Percentiles rank a stretch among this genome's conserved stretches.
These are phyloP conservation scores for Trichomonascus vanleenenianus DNA, from an alignment of 805 yeast species.

Conservation along the genomic window DNA sequence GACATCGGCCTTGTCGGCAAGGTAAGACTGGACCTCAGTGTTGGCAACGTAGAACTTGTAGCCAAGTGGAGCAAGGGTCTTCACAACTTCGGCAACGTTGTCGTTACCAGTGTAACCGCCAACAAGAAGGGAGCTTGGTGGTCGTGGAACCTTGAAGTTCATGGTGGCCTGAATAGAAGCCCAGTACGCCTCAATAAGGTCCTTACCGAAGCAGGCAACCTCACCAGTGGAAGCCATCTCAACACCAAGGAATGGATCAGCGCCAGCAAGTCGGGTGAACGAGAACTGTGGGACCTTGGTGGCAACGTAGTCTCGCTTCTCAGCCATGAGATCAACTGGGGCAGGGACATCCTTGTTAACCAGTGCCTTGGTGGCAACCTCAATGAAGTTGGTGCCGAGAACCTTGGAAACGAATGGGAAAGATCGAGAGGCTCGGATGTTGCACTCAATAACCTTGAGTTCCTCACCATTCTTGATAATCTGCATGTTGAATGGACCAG, in stretches of 20 bases:
- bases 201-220: conserved; percentile 91
- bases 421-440: conserved; percentile 96
- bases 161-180: conserved; percentile 92
- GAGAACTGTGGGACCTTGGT: conserved; percentile 98
- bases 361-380: conserved; percentile 85
- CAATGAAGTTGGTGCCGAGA: conserved; percentile 88
- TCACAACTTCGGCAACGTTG: conserved; percentile 66
- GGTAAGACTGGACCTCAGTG: conserved; percentile 60
- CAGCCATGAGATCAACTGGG: conserved; percentile 78
- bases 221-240: conserved; percentile 99
- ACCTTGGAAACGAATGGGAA: conserved; percentile 99
- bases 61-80: conserved; percentile 61
- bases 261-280: conserved; percentile 97
- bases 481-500: conserved; percentile 99
- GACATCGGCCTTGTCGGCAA: conserved; percentile 38
- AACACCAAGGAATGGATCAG: conserved; percentile 97
- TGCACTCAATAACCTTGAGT: conserved; percentile 96
- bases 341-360: conserved; percentile 60
- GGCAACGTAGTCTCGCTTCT: conserved; percentile 75
- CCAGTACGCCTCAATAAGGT: conserved; percentile 91
- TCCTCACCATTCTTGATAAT: conserved; percentile 65
- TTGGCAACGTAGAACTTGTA: conserved; percentile 78
- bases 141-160: conserved; percentile 92
- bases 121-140: conserved; percentile 81
- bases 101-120: conserved; percentile 86